These are phyloP conservation scores for Jaapia argillacea DNA, from an alignment of 768 basidiomycete genomes.

Conservation along the genomic window DNA sequence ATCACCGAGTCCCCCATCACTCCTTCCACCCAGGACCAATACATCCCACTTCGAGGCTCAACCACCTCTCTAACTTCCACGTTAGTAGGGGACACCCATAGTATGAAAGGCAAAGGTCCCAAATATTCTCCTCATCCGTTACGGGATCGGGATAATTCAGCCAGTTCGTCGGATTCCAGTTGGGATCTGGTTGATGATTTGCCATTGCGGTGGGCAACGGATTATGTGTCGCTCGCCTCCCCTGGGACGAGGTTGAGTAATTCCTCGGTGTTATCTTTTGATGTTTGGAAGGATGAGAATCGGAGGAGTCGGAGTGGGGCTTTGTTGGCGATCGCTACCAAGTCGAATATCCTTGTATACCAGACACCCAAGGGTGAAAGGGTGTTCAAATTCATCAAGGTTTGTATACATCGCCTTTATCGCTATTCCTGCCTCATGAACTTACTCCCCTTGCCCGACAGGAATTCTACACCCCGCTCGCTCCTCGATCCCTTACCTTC, in stretches of 20 bases:
- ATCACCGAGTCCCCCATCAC: constrained; percentile 31
- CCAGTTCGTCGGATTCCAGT: not conserved
- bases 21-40: constrained; percentile 14
- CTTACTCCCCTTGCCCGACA: constrained; percentile 19
- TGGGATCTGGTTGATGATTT: constrained; percentile 70
- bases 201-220: constrained; percentile 79
- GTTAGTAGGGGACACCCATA: not conserved
- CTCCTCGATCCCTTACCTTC: constrained; percentile 57
- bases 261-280: constrained; percentile 51
- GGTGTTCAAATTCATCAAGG: constrained; percentile 78
- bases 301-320: constrained; percentile 33
- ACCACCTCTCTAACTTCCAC: not conserved
- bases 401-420: constrained; percentile 11
- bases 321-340: constrained; percentile 69
- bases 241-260: constrained; percentile 53
- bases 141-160: not conserved
- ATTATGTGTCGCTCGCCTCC: constrained; percentile 71
- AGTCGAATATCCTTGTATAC: constrained; percentile 62
- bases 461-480: constrained; percentile 79
- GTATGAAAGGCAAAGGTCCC: too few relatives aligned
- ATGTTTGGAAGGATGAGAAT: constrained; percentile 55
- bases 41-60: constrained; percentile 11
- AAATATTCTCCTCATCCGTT: not conserved
- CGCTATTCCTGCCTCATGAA: not conserved
- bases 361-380: constrained; percentile 78